Base-by-base conservation (phyloP, 768 basidiomycete species). In the Chalciporus sphaerocephalus region DNA sequence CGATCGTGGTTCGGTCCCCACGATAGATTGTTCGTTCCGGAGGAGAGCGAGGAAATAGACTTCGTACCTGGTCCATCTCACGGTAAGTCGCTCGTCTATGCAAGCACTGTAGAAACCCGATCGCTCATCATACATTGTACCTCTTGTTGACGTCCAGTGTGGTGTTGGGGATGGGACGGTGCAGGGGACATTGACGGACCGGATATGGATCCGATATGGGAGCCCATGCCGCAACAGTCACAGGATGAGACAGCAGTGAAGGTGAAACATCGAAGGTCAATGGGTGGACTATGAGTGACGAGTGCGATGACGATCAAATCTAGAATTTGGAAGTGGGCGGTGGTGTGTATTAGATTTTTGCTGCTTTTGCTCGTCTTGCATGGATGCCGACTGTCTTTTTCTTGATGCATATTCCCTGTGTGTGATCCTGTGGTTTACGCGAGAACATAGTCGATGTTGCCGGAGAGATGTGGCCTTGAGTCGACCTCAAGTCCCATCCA, bases 131-230 rank as follows among this genome's bases (percentile, higher is more conserved):
- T n/a, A 32, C 30, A 13, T n/a, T n/a, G n/a, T n/a, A n/a, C n/a
- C 30, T 6, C n/a, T 32, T 27, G 25, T 36, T 9, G 27, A 50
- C 38, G 1, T 21, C 32, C 58, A 96, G 95, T 98, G 11, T 97
- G 95, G 95, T 98, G 95, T 62, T 97, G 95, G 95, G 95, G 95
- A 16, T 99, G 95, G 95, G 95, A 99, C 58, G 95, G 95, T 12
- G 95, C 95, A 3, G 95, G 95, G 16, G 95, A 99, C 61, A 78
- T 99, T 18, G 95, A 97, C 53, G 95, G 94, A 34, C 95, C 95
- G 0, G 94, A 98, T 59, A 91, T 99, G 6, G 95, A 98, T 56
- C 95, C 95, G 6, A 87, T 99, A 43, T 99, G 95, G 95, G 95
- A 97, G 65, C 61, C 65, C 25, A 85, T 87, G 83, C 70, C 87